Evolutionary conservation across 257 asterid species (phyloP).

Genomic region (Perilla frutescens): DNA sequence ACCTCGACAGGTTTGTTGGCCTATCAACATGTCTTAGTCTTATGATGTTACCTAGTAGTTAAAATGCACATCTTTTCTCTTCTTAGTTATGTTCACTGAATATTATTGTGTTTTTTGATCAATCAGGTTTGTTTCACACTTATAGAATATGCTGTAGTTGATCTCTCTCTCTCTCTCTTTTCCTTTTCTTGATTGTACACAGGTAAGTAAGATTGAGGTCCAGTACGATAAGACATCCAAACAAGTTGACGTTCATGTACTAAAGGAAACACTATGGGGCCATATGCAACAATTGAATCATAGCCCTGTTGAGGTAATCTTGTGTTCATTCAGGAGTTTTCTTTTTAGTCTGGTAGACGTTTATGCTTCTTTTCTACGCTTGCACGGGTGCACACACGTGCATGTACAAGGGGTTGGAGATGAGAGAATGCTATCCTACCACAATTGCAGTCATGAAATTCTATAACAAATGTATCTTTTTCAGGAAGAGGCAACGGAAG

Average conservation of each 20-base stretch:
- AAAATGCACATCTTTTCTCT: neutral
- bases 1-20: slow-evolving; percentile 87
- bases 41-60: neutral
- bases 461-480: slow-evolving; percentile 2
- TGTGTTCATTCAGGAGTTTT: neutral
- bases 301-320: slow-evolving; percentile 55
- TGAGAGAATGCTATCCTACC: neutral
- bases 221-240: slow-evolving; percentile 87
- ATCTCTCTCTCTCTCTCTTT: slow-evolving; percentile 20
- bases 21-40: slow-evolving; percentile 11
- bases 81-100: neutral
- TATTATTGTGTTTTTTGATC: neutral
- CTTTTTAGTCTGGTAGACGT: neutral
- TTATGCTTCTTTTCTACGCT: neutral
- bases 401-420: neutral
- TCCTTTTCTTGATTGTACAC: slow-evolving; percentile 27
- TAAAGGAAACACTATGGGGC: slow-evolving; percentile 89
- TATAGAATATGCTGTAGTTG: neutral
- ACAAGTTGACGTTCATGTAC: slow-evolving; percentile 92
- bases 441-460: slow-evolving; percentile 8
- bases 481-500: slow-evolving; percentile 47
- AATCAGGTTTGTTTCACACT: too few species aligned
- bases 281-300: slow-evolving; percentile 54
- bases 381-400: neutral
- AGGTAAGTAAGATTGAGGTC: slow-evolving; percentile 88